Conservation (phyloP, 306 rosid species). For the Casuarina equisetifolia region DNA sequence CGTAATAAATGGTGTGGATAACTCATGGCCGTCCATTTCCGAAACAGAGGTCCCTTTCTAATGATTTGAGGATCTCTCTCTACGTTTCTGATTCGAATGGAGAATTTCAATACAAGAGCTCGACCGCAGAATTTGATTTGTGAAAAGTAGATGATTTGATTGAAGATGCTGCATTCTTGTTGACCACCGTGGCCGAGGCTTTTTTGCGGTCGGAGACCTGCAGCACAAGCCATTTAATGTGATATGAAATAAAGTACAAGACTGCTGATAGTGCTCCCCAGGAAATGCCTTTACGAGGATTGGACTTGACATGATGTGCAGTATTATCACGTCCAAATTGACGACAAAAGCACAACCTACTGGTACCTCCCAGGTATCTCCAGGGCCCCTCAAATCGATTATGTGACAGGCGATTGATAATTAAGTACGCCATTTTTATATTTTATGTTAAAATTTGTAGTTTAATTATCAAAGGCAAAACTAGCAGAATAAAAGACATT, state of each 20-base stretch:
- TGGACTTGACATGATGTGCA: background rate
- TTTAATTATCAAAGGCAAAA: too few species aligned
- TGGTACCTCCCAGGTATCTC: conserved; percentile 8
- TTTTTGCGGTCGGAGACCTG: conserved; percentile 27
- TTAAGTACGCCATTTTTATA: conserved; percentile 1
- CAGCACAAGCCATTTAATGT: conserved; percentile 4
- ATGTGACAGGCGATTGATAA: conserved; percentile 33
- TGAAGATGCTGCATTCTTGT: conserved; percentile 49
- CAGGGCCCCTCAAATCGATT: conserved; percentile 25
- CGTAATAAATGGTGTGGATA: conserved; percentile 10
- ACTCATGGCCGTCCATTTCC: conserved; percentile 1
- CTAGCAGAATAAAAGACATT: too few species aligned
- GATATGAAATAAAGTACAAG: background rate
- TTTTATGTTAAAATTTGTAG: too few species aligned
- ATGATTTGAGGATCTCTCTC: conserved; percentile 48
- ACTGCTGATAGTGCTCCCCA: conserved; percentile 9
- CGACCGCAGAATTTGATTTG: background rate
- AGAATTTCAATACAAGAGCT: conserved; percentile 29
- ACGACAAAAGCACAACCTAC: background rate
- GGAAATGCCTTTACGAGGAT: background rate
- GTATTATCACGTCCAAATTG: conserved; percentile 21
- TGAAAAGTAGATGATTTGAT: conserved; percentile 6
- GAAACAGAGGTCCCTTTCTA: conserved; percentile 34
- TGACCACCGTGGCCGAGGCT: conserved; percentile 34
- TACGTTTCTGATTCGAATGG: conserved; percentile 24